Evolutionary conservation across 2,329 filamentous ascomycete genomes (phyloP).

Genomic region (Fusarium sp.): DNA sequence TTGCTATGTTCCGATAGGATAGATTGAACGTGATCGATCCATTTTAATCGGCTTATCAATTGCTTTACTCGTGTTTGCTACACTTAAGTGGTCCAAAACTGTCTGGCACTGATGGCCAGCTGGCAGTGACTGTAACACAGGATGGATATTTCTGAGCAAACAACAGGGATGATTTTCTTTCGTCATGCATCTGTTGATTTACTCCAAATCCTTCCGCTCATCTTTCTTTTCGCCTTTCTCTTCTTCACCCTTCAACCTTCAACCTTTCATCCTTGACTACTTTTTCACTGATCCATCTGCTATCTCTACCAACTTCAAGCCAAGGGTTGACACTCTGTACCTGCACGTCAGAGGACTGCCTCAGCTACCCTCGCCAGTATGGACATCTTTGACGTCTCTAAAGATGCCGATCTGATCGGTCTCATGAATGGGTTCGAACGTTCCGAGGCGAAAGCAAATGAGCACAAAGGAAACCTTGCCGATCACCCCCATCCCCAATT

Average conservation of each 20-base stretch:
- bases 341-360: too few species aligned
- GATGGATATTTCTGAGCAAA: not conserved
- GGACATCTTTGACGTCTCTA: not conserved
- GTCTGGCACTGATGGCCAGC: not conserved
- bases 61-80: not conserved
- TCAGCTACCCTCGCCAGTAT: not conserved
- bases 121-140: not conserved
- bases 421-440: not conserved
- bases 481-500: rapidly evolving
- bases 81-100: not conserved
- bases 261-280: not conserved
- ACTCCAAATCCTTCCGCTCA: not conserved
- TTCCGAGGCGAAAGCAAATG: not conserved
- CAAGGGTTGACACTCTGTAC: not conserved
- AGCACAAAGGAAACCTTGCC: not conserved
- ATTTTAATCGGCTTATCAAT: not conserved
- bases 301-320: not conserved
- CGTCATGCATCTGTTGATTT: not conserved
- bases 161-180: not conserved
- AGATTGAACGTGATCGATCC: not conserved
- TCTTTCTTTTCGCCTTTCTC: not conserved
- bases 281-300: not conserved
- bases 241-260: not conserved
- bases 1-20: not conserved
- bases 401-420: rapidly evolving